These are phyloP conservation scores for Psilocybe cyanescens DNA, from an alignment of 768 basidiomycete genomes.

Conservation along the genomic window DNA sequence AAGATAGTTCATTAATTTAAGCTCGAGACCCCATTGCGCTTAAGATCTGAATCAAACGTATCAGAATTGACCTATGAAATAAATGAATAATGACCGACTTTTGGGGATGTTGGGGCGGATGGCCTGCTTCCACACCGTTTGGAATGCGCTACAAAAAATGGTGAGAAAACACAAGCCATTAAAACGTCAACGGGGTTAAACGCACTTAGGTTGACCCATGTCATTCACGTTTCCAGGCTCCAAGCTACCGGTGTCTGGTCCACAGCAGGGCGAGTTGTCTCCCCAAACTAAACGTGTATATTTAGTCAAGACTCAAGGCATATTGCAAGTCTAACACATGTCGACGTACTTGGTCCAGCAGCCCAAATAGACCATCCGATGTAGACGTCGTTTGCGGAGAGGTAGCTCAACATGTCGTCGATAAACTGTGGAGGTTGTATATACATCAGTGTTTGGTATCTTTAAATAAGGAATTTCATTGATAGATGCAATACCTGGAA, in stretches of 20 bases:
- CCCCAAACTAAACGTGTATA: slow-evolving; percentile 42
- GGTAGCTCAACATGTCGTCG: slow-evolving; percentile 43
- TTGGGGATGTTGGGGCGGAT: slow-evolving; percentile 42
- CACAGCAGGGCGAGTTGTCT: slow-evolving; percentile 44
- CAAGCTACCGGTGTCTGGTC: slow-evolving; percentile 44
- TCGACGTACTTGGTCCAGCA: slow-evolving; percentile 44
- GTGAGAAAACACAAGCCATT: neutral
- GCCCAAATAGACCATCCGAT: slow-evolving; percentile 55
- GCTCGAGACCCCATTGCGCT: slow-evolving; percentile 23
- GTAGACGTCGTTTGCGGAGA: slow-evolving; percentile 45
- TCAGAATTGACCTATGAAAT: neutral
- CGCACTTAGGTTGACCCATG: slow-evolving; percentile 40
- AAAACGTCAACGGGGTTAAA: neutral
- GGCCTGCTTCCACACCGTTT: slow-evolving; percentile 39
- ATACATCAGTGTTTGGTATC: neutral
- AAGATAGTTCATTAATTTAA: slow-evolving; percentile 8
- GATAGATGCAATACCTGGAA: slow-evolving; percentile 26
- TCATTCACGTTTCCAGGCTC: slow-evolving; percentile 45
- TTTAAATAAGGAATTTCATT: neutral
- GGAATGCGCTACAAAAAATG: slow-evolving; percentile 31
- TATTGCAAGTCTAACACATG: neutral
- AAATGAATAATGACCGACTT: slow-evolving; percentile 6
- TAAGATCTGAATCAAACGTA: slow-evolving; percentile 14
- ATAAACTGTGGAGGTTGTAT: slow-evolving; percentile 27
- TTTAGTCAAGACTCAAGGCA: neutral